These are phyloP conservation scores for Botrytis deweyae DNA, from an alignment of 2,329 filamentous ascomycete species.

Conservation along the genomic window DNA sequence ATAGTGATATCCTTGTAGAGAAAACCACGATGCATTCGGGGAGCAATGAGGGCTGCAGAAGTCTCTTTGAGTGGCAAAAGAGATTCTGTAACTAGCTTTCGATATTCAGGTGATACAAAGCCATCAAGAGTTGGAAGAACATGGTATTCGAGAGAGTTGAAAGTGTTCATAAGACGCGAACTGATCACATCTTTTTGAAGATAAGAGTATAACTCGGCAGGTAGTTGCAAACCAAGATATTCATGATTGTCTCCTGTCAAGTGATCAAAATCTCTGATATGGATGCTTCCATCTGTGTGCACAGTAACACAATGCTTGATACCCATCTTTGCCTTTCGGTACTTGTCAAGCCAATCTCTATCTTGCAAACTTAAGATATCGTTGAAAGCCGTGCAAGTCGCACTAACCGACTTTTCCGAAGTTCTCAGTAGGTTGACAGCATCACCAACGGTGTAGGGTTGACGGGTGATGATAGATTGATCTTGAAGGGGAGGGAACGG, in stretches of 20 bases:
- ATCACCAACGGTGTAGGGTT: conserved; percentile 61
- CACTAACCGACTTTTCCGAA: conserved; percentile 66
- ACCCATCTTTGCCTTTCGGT: conserved; percentile 79
- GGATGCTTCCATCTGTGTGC: conserved; percentile 60
- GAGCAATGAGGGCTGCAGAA: conserved; percentile 74
- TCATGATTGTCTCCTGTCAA: conserved; percentile 83
- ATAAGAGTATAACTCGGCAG: conserved; percentile 88
- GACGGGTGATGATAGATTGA: conserved; percentile 52
- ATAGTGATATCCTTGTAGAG: conserved; percentile 75
- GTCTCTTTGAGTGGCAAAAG: conserved; percentile 74
- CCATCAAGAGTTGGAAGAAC: conserved; percentile 85
- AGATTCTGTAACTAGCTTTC: conserved; percentile 70
- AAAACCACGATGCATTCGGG: conserved; percentile 79
- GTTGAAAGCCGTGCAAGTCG: conserved; percentile 73
- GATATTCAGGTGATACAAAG: conserved; percentile 76
- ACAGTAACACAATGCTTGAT: conserved; percentile 87
- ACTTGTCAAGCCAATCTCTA: conserved; percentile 78
- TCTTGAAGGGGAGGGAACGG: conserved; percentile 76
- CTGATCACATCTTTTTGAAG: conserved; percentile 80
- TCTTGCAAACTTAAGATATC: conserved; percentile 73
- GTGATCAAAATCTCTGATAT: conserved; percentile 69
- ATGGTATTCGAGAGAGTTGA: conserved; percentile 75
- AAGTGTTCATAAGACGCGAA: conserved; percentile 75
- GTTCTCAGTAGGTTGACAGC: conserved; percentile 76
- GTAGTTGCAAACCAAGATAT: conserved; percentile 85